A percentile compares a stretch with the other conserved stretches of the same genome.
Evolutionary conservation across 2,329 filamentous ascomycete genomes (phyloP).

Genomic region (Penicillium vulpinum): DNA sequence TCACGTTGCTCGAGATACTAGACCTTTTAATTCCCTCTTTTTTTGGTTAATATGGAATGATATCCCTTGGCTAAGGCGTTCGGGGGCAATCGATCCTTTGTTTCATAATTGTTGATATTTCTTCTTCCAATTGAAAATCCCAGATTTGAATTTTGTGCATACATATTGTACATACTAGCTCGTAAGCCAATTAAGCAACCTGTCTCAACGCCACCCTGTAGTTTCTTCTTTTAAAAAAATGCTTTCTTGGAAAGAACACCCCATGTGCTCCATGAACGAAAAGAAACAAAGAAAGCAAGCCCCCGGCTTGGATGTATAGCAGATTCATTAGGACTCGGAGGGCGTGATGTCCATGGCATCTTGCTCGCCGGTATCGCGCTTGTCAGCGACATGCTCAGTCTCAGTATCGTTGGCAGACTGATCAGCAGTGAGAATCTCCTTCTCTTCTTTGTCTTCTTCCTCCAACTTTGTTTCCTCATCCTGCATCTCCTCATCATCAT

Average conservation of each 20-base stretch:
- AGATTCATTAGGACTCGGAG: conserved; percentile 2
- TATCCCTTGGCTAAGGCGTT: conserved; percentile 20
- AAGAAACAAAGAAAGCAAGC: background rate
- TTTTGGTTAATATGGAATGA: conserved; percentile 17
- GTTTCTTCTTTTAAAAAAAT: background rate
- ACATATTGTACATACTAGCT: conserved; percentile 13
- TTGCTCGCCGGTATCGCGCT: conserved; percentile 8
- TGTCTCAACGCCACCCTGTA: conserved; percentile 1
- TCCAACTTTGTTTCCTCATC: conserved; percentile 16
- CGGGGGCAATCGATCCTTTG: background rate
- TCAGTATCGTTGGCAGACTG: conserved; percentile 11
- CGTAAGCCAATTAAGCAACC: conserved; percentile 1
- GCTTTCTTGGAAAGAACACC: background rate
- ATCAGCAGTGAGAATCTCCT: background rate
- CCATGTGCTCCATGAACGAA: background rate
- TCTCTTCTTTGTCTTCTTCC: conserved; percentile 6
- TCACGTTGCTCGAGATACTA: conserved; percentile 1
- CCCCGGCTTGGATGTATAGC: background rate
- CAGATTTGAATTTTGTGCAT: background rate
- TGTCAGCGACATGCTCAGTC: conserved; percentile 5
- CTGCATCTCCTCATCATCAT: conserved; percentile 21
- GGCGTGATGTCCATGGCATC: conserved; percentile 18
- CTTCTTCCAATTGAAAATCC: conserved; percentile 1
- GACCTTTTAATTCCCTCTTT: conserved; percentile 7
- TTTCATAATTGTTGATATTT: conserved; percentile 5